phyloP scores from a whole-genome alignment of 1,139 yeast genomes.

The Hanseniaspora gamundiae region DNA sequence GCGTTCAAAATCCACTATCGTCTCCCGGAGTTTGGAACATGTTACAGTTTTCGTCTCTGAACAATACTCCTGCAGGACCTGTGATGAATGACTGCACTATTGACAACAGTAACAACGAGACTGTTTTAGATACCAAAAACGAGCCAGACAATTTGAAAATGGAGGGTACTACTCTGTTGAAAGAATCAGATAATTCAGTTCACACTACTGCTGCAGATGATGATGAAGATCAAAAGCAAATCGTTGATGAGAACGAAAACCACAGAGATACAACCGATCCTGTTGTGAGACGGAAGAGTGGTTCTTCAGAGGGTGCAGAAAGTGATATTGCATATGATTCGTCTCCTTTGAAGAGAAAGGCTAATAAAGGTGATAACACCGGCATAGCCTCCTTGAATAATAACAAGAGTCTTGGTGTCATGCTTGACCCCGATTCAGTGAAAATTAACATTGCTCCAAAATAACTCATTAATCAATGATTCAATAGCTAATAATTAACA shows the following conservation, averaged over 20 bases:
- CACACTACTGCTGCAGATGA: conserved; percentile 3
- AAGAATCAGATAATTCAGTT: conserved; percentile 3
- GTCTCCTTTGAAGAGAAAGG: conserved; percentile 14
- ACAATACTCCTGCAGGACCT: conserved; percentile 22
- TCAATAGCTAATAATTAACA: too few species aligned
- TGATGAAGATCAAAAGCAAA: neutral
- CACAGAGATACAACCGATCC: neutral
- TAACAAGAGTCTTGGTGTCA: conserved; percentile 10
- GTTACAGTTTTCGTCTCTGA: conserved; percentile 55
- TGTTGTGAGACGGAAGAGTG: conserved; percentile 3
- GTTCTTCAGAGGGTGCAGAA: conserved; percentile 2
- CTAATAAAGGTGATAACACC: conserved; percentile 2
- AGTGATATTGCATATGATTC: conserved; percentile 7
- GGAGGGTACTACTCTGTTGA: too few species aligned
- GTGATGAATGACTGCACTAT: conserved; percentile 4
- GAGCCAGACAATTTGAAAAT: neutral
- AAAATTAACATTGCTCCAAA: conserved; percentile 20
- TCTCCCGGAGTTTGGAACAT: conserved; percentile 74
- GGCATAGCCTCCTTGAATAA: too few species aligned
- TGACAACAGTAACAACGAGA: conserved; percentile 1
- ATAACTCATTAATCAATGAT: neutral
- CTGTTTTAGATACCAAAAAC: neutral
- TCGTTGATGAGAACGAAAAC: neutral
- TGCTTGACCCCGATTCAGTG: conserved; percentile 23
- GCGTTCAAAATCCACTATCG: conserved; percentile 26